Evolutionary conservation across 352 stramenopile genomes (phyloP).

Genomic region (Phytophthora hybrid): DNA sequence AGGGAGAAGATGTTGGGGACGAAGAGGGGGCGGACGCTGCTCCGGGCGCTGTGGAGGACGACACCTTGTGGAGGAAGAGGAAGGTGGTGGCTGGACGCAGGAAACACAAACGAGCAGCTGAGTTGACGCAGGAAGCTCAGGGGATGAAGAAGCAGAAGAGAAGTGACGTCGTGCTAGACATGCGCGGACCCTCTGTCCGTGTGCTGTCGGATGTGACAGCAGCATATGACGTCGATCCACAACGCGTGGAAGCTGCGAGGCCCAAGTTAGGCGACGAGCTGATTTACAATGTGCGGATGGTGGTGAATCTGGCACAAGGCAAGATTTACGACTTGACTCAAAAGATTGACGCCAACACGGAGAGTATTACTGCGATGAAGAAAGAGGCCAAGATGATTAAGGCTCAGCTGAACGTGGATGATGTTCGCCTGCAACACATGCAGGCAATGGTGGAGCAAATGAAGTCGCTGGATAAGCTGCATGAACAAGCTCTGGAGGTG

Average conservation of each 20-base stretch:
- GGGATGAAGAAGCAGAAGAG: conserved; percentile 51
- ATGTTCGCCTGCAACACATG: conserved; percentile 57
- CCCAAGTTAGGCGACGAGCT: conserved; percentile 91
- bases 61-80: conserved; percentile 85
- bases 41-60: conserved; percentile 60
- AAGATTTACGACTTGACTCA: conserved; percentile 82
- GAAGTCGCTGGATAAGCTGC: conserved; percentile 48
- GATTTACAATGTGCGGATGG: conserved; percentile 92
- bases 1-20: conserved; percentile 72
- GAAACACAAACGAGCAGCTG: conserved; percentile 69
- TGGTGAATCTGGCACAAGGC: conserved; percentile 86
- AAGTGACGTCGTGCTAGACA: conserved; percentile 87
- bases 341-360: conserved; percentile 64
- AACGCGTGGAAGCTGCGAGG: conserved; percentile 50
- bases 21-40: conserved; percentile 34
- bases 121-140: conserved; percentile 67
- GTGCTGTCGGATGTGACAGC: conserved; percentile 74
- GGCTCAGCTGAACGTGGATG: conserved; percentile 66
- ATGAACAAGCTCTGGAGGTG: conserved; percentile 42
- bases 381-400: conserved; percentile 76
- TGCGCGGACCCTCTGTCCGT: conserved; percentile 86
- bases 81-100: conserved; percentile 50
- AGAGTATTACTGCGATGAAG: conserved; percentile 60
- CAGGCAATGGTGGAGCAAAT: conserved; percentile 59
- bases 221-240: conserved; percentile 63